Evolutionary conservation across 2,329 filamentous ascomycete genomes (phyloP).

Genomic region (Aphanoascus verrucosus): DNA sequence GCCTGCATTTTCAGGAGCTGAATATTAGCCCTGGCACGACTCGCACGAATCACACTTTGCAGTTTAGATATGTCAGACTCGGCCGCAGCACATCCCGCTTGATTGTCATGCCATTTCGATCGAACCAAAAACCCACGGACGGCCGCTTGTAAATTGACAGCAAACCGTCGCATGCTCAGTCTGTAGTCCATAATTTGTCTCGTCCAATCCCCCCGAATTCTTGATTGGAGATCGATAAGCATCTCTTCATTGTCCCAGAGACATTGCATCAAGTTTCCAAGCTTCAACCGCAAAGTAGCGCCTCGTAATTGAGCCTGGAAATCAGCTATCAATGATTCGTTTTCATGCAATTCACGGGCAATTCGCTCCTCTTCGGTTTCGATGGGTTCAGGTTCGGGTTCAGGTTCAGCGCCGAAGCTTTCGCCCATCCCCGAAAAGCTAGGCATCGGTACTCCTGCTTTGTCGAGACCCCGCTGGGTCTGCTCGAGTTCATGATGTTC

Average conservation of each 20-base stretch:
- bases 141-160: slow-evolving; percentile 66
- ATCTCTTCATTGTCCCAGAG: slow-evolving; percentile 77
- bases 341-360: slow-evolving; percentile 67
- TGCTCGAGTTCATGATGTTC: slow-evolving; percentile 95
- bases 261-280: slow-evolving; percentile 74
- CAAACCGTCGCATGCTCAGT: slow-evolving; percentile 71
- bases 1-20: slow-evolving; percentile 32
- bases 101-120: slow-evolving; percentile 49
- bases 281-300: slow-evolving; percentile 61
- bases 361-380: slow-evolving; percentile 88
- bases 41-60: slow-evolving; percentile 65
- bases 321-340: slow-evolving; percentile 61
- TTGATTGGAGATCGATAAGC: slow-evolving; percentile 72
- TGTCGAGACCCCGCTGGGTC: slow-evolving; percentile 93
- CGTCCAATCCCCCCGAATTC: slow-evolving; percentile 77
- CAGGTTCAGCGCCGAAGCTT: slow-evolving; percentile 76
- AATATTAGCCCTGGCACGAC: slow-evolving; percentile 35
- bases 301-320: slow-evolving; percentile 81
- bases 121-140: slow-evolving; percentile 67
- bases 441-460: slow-evolving; percentile 88
- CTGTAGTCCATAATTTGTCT: slow-evolving; percentile 74
- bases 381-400: slow-evolving; percentile 57
- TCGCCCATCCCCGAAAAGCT: slow-evolving; percentile 96
- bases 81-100: slow-evolving; percentile 61
- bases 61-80: slow-evolving; percentile 65